A percentile compares a stretch with the other conserved stretches of the same genome.
phyloP scores from a whole-genome alignment of 441 rosid genomes.

The Pelargonium cotyledonis region DNA sequence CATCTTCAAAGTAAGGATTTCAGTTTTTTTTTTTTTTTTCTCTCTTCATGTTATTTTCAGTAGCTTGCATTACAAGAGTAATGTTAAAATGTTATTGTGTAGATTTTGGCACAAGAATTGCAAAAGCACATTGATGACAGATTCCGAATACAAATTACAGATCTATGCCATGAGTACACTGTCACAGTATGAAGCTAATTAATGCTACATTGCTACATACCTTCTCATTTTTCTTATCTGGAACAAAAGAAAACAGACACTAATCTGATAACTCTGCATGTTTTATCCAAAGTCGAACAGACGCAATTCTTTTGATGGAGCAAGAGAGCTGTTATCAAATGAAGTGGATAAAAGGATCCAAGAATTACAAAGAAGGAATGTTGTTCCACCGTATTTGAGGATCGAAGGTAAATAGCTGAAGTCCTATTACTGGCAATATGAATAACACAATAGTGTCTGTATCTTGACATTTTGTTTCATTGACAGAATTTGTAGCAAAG shows the following conservation, averaged over 20 bases:
- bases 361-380: too few relatives aligned
- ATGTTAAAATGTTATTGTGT: background rate
- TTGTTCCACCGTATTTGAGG: too few relatives aligned
- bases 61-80: background rate
- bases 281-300: slow-evolving; percentile 2
- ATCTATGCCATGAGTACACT: background rate
- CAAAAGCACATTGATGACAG: slow-evolving; percentile 4
- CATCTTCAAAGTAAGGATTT: slow-evolving; percentile 11
- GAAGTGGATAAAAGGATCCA: too few relatives aligned
- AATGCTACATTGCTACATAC: background rate
- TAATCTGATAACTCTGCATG: background rate
- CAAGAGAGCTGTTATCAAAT: too few relatives aligned
- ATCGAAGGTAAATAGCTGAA: too few relatives aligned
- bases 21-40: too few relatives aligned
- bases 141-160: background rate
- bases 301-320: too few relatives aligned
- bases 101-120: slow-evolving; percentile 13
- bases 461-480: background rate
- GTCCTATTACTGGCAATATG: background rate
- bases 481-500: slow-evolving; percentile 22
- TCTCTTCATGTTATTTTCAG: background rate
- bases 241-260: background rate
- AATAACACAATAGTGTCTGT: background rate
- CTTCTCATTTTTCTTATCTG: background rate
- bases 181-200: background rate